Conservation (phyloP, 768 basidiomycete species). For the Coprinopsis cinerea region DNA sequence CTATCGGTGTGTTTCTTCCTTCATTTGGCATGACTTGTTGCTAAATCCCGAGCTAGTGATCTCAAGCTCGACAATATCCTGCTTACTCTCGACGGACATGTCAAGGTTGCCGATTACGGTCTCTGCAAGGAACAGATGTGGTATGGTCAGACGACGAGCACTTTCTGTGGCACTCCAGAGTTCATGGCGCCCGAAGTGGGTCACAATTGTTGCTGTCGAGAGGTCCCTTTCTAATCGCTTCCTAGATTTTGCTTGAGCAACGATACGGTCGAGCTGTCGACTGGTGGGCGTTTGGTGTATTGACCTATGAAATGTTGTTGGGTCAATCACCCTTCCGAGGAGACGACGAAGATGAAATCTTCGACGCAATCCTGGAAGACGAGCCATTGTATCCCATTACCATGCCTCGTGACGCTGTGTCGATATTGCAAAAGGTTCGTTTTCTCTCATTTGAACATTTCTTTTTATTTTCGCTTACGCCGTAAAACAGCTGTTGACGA, state of each 20-base stretch:
- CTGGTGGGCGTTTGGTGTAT: conserved; percentile 99
- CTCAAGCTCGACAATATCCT: conserved; percentile 98
- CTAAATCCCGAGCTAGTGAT: conserved; percentile 49
- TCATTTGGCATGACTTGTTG: not conserved
- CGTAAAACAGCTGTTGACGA: conserved; percentile 68
- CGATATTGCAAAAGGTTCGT: conserved; percentile 85
- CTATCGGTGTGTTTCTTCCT: conserved; percentile 62
- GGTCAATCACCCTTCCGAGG: conserved; percentile 99
- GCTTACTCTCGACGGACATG: conserved; percentile 92
- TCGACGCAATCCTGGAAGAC: conserved; percentile 97
- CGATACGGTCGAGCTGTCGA: conserved; percentile 98
- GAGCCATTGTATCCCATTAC: conserved; percentile 98
- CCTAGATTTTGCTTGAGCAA: conserved; percentile 95
- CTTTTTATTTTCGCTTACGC: not conserved
- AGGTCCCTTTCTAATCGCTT: conserved; percentile 7
- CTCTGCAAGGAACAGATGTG: conserved; percentile 99
- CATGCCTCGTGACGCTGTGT: conserved; percentile 97
- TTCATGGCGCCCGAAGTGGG: conserved; percentile 99
- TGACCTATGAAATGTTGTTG: conserved; percentile 98
- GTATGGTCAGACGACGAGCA: conserved; percentile 92
- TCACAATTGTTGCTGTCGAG: not conserved
- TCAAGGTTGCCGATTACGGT: conserved; percentile 99
- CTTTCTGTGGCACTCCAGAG: conserved; percentile 98
- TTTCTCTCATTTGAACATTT: not conserved
- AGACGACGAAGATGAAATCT: conserved; percentile 99